Conservation (phyloP, 2,329 filamentous ascomycete genomes). For the Trichoderma cornu-damae region DNA sequence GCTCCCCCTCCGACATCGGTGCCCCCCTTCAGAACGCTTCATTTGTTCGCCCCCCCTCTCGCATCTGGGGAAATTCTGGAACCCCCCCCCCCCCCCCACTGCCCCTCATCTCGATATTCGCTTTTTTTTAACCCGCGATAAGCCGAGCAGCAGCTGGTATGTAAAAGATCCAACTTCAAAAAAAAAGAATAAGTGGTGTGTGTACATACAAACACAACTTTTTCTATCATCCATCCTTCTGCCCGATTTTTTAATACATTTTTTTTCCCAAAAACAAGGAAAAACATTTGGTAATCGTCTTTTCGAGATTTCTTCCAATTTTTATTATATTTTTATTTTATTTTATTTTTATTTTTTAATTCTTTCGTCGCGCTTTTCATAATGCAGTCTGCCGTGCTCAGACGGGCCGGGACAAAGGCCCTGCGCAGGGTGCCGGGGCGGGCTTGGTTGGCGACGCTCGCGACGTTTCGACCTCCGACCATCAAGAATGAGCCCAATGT, state of each 20-base stretch:
- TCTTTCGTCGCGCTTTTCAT: neutral
- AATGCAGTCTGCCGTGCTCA: slow-evolving; percentile 35
- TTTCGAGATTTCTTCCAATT: too few species aligned
- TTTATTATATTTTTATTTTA: neutral
- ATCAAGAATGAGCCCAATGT: slow-evolving; percentile 96
- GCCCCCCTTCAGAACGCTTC: neutral
- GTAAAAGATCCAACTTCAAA: neutral
- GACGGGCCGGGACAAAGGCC: slow-evolving; percentile 31
- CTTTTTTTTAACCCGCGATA: slow-evolving; percentile 20
- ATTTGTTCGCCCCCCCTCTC: too few species aligned
- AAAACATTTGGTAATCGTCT: too few species aligned
- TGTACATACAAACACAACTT: neutral
- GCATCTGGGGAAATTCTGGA: neutral
- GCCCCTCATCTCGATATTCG: slow-evolving; percentile 15
- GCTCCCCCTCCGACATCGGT: slow-evolving; percentile 1
- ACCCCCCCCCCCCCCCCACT: neutral
- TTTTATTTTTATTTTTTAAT: neutral
- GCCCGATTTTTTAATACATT: neutral
- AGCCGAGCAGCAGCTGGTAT: slow-evolving; percentile 6
- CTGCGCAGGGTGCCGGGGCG: slow-evolving; percentile 29
- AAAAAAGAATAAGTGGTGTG: neutral
- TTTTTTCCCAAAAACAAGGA: too few species aligned
- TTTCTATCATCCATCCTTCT: too few species aligned
- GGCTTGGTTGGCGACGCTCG: slow-evolving; percentile 54
- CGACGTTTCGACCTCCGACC: slow-evolving; percentile 80